Percentiles rank a stretch among this genome's conserved stretches.
These are phyloP conservation scores for Lathyrus sativus DNA, from an alignment of 306 rosid species.

Conservation along the genomic window DNA sequence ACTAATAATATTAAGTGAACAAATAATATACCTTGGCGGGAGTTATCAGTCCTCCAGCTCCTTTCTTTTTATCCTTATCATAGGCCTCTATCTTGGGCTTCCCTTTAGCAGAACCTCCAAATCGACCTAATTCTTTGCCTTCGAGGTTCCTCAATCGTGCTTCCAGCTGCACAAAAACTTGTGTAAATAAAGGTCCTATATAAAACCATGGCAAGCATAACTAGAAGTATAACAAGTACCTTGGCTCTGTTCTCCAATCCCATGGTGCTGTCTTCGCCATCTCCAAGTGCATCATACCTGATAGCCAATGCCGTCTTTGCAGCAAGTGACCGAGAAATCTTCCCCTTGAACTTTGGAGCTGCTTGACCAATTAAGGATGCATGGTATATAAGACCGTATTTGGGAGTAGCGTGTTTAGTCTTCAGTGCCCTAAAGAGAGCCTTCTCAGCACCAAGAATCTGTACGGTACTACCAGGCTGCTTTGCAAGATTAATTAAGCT, in stretches of 20 bases:
- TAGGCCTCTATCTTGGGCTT: slow-evolving; percentile 83
- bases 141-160: slow-evolving; percentile 85
- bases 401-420: slow-evolving; percentile 93
- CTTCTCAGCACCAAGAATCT: slow-evolving; percentile 97
- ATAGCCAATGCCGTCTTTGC: slow-evolving; percentile 72
- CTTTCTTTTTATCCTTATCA: slow-evolving; percentile 88
- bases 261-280: slow-evolving; percentile 71
- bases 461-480: slow-evolving; percentile 98
- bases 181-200: neutral
- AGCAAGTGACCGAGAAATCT: slow-evolving; percentile 86
- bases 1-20: slow-evolving; percentile 19
- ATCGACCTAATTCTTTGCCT: slow-evolving; percentile 81
- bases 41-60: slow-evolving; percentile 71
- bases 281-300: slow-evolving; percentile 84
- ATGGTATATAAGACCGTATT: slow-evolving; percentile 92
- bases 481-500: slow-evolving; percentile 89
- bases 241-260: slow-evolving; percentile 84
- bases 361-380: slow-evolving; percentile 95
- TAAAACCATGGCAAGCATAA: neutral
- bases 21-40: slow-evolving; percentile 71
- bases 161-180: slow-evolving; percentile 54
- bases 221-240: slow-evolving; percentile 42
- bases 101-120: slow-evolving; percentile 84
- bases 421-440: slow-evolving; percentile 90
- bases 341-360: slow-evolving; percentile 82